These are phyloP conservation scores for Tillandsia fasciculata DNA, from an alignment of 176 grass and related monocot species.

Conservation along the genomic window DNA sequence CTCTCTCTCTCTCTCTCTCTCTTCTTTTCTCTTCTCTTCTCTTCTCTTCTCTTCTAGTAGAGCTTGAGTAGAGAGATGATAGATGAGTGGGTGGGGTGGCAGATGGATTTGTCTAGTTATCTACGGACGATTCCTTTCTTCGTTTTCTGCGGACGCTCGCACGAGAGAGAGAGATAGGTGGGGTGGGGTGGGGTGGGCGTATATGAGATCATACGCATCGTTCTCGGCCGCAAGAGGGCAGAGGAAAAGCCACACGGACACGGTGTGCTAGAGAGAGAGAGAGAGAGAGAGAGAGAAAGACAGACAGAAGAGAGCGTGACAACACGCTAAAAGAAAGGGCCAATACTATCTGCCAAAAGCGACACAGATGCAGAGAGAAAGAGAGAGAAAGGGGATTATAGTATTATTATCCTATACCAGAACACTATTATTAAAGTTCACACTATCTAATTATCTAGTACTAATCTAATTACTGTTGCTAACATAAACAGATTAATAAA, in stretches of 20 bases:
- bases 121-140: not conserved
- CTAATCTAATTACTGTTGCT: too few species aligned
- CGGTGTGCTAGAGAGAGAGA: too few species aligned
- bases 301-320: too few species aligned
- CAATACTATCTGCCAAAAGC: slow-evolving; percentile 16
- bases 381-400: too few species aligned
- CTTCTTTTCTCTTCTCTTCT: not conserved
- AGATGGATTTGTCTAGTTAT: not conserved
- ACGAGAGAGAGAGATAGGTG: too few species aligned
- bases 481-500: too few species aligned
- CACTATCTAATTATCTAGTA: too few species aligned
- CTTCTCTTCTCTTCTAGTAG: not conserved
- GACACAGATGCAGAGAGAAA: slow-evolving; percentile 11
- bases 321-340: slow-evolving; percentile 12
- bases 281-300: too few species aligned
- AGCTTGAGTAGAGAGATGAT: not conserved
- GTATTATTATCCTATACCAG: too few species aligned
- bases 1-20: not conserved
- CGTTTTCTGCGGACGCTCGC: not conserved
- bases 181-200: not conserved
- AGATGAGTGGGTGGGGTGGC: not conserved
- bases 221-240: not conserved
- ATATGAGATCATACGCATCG: not conserved
- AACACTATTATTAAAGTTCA: too few species aligned
- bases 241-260: slow-evolving; percentile 15